Percentiles rank a stretch among this genome's conserved stretches.
These are phyloP conservation scores for Trametes meyenii DNA, from an alignment of 768 basidiomycete genomes.

Conservation along the genomic window DNA sequence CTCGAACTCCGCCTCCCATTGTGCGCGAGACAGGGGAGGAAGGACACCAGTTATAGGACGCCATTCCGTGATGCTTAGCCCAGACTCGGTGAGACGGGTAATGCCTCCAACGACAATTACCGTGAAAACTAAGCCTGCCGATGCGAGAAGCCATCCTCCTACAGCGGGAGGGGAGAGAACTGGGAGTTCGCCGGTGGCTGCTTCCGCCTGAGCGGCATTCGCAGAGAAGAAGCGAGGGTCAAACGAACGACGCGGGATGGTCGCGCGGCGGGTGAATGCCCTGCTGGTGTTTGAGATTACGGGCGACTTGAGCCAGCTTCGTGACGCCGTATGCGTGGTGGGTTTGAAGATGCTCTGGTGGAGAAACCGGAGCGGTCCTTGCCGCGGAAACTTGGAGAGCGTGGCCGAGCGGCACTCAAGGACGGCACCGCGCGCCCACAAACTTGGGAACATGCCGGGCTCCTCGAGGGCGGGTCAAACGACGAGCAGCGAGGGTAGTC, in stretches of 20 bases:
- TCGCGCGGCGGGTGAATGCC: conserved; percentile 13
- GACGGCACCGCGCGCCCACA: conserved; percentile 22
- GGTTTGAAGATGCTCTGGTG: conserved; percentile 6
- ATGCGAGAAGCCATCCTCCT: conserved; percentile 82
- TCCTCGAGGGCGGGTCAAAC: neutral
- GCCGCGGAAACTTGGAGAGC: conserved; percentile 14
- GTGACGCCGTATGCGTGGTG: neutral
- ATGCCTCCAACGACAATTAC: conserved; percentile 96
- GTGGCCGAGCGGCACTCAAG: conserved; percentile 18
- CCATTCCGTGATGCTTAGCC: conserved; percentile 99
- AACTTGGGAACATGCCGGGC: conserved; percentile 17
- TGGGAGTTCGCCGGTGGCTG: conserved; percentile 42
- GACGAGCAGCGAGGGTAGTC: conserved; percentile 3
- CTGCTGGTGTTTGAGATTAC: conserved; percentile 7
- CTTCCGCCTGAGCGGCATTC: conserved; percentile 28
- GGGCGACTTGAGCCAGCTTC: neutral
- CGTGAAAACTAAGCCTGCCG: conserved; percentile 84
- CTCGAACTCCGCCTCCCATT: conserved; percentile 88
- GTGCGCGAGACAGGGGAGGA: conserved; percentile 73
- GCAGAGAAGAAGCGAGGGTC: conserved; percentile 45
- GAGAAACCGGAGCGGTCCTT: conserved; percentile 10
- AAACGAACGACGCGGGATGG: conserved; percentile 24
- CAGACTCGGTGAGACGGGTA: conserved; percentile 96
- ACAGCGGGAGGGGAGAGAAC: conserved; percentile 70
- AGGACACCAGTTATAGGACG: conserved; percentile 85